Percentiles rank a stretch among this genome's conserved stretches.
phyloP scores from a whole-genome alignment of 495 filamentous ascomycete species.

The Aspergillus leporis region DNA sequence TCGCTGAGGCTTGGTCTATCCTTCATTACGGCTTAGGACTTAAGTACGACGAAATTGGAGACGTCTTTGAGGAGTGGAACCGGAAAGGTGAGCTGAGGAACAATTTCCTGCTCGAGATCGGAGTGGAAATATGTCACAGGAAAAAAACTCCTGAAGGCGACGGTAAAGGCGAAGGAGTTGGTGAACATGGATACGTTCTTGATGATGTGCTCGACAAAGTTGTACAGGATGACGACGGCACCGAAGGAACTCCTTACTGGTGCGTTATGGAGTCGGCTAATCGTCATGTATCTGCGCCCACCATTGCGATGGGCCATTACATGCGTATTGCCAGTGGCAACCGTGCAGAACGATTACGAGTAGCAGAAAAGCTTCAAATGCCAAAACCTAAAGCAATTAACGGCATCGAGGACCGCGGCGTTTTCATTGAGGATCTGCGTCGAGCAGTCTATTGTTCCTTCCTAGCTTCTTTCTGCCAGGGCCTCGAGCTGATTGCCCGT shows the following conservation, averaged over 20 bases:
- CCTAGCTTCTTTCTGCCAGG: conserved; percentile 65
- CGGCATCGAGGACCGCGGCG: conserved; percentile 40
- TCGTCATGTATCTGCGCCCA: conserved; percentile 65
- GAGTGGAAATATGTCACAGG: conserved; percentile 58
- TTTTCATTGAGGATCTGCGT: conserved; percentile 60
- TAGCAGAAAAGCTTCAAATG: conserved; percentile 45
- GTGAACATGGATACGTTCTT: conserved; percentile 50
- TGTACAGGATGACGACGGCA: conserved; percentile 67
- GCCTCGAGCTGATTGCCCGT: conserved; percentile 63
- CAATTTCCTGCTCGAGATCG: conserved; percentile 66
- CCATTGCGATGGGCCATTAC: conserved; percentile 63
- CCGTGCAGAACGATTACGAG: conserved; percentile 52
- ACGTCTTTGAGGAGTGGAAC: conserved; percentile 64
- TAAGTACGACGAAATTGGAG: conserved; percentile 61
- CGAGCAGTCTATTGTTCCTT: conserved; percentile 63
- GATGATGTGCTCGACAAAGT: conserved; percentile 72
- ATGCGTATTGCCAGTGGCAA: conserved; percentile 67
- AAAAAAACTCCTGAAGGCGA: conserved; percentile 44
- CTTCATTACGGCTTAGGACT: conserved; percentile 61
- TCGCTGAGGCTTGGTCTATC: conserved; percentile 66
- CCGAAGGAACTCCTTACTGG: conserved; percentile 72
- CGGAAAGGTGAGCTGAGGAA: conserved; percentile 55
- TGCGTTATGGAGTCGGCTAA: conserved; percentile 59
- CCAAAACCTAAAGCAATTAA: conserved; percentile 44
- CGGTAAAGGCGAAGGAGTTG: conserved; percentile 38